Evolutionary conservation across 140 eudicot genomes (phyloP), one percentile per base, ranked within the genome.

Genomic region (Oenanthe javanica): DNA sequence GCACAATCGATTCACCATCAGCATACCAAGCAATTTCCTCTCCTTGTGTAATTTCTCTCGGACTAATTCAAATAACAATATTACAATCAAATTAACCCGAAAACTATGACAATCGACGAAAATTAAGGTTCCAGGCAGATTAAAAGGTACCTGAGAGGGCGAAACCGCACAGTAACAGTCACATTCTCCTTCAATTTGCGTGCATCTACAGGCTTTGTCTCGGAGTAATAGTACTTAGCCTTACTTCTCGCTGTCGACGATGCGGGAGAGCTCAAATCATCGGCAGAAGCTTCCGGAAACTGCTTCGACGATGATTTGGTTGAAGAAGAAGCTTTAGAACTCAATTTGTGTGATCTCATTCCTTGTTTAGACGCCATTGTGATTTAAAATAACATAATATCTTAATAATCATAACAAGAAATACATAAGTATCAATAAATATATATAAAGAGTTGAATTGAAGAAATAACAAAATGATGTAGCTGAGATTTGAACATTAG

Each of bases 11-110:
- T 87, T 96, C 99, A 23, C 99, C 99, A 75, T 96, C 99, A 15
- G 99, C 96, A 84, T 95, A 95, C 99, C 99, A 95, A 25, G 99
- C 96, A 84, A 96, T 93, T 85, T 96, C 99, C 89, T 96, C 98
- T 76, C 99, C 99, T 75, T 91, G 98, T 79, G 93, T 87, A 80
- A 96, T 96, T 79, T 96, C 99, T 82, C 95, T 87, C 31, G 96
- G 99, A 88, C 98, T 96, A 84, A 23, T 75, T 66, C 9, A 45
- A 27, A 31, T 9, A 4, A 27, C 49, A 72, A 75, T 75, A 46
- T 6, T 18, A 77, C 45, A 47, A 49, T 52, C 40, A 40, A 75
- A 47, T 63, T 12, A 89, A 83, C 72, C 61, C 45, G 77, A 83
- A 77, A 59, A 11, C 21, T 54, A 82, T 47, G 59, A 45, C 40